Conservation (phyloP, 106 monocot genomes). For the Platanthera guangdongensis region DNA sequence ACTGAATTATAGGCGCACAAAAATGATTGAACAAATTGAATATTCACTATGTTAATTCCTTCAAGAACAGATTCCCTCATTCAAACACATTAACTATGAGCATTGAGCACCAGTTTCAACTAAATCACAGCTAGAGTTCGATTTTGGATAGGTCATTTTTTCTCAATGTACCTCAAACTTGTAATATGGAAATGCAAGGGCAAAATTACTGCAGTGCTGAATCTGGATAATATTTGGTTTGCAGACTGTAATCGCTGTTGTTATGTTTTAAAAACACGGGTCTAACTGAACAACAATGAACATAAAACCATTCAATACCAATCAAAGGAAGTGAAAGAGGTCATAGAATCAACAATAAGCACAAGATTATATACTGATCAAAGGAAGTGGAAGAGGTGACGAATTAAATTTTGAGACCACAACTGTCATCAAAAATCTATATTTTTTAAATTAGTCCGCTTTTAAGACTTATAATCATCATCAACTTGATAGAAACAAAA, state of each 20-base stretch:
- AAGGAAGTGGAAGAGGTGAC: not conserved
- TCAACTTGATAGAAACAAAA: not conserved
- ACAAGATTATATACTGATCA: not conserved
- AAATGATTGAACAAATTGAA: not conserved
- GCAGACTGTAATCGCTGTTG: not conserved
- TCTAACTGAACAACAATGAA: not conserved
- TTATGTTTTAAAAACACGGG: not conserved
- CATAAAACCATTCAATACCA: not conserved
- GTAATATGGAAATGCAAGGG: not conserved
- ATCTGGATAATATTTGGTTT: not conserved
- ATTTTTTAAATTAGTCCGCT: not conserved
- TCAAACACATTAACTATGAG: not conserved
- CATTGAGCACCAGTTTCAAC: not conserved
- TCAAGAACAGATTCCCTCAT: not conserved
- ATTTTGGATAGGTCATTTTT: not conserved
- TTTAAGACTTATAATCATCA: not conserved
- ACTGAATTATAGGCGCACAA: not conserved
- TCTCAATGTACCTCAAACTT: not conserved
- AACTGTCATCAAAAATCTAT: not conserved
- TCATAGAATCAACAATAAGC: not conserved
- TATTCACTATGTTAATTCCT: not conserved
- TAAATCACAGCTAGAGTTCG: not conserved
- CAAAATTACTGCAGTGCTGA: not conserved
- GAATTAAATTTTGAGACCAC: not conserved
- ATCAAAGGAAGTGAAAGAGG: not conserved